phyloP scores from a whole-genome alignment of 176 grass and related monocot species.

The Juncus effusus region DNA sequence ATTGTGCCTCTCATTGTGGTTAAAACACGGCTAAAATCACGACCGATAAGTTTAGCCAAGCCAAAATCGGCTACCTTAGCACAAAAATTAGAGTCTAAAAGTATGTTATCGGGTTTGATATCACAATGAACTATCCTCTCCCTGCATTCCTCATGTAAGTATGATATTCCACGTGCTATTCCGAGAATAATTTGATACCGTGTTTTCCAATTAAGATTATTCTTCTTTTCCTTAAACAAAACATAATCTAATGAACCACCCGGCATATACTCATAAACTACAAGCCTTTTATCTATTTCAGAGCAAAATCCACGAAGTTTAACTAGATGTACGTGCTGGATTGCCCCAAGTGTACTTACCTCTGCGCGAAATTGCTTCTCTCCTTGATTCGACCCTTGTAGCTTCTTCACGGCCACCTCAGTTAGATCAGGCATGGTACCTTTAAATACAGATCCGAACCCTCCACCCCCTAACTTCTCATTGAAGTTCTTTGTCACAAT shows the following conservation, averaged over 20 bases:
- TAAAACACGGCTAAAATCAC: conserved; percentile 35
- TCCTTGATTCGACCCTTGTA: conserved; percentile 32
- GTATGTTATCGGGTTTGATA: conserved; percentile 26
- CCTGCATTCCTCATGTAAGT: conserved; percentile 23
- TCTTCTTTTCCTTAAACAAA: conserved; percentile 17
- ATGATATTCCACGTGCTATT: conserved; percentile 31
- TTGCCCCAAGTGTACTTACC: conserved; percentile 41
- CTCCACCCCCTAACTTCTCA: conserved; percentile 37
- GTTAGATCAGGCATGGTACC: conserved; percentile 9
- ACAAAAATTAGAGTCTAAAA: conserved; percentile 14
- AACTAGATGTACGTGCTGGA: conserved; percentile 52
- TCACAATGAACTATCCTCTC: not conserved
- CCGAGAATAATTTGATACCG: conserved; percentile 35
- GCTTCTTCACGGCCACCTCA: conserved; percentile 40
- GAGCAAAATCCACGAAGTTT: conserved; percentile 43
- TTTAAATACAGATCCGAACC: conserved; percentile 49
- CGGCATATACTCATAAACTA: conserved; percentile 34
- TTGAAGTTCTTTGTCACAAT: conserved; percentile 48
- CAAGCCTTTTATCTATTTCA: conserved; percentile 16
- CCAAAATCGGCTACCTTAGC: conserved; percentile 41
- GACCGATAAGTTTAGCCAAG: conserved; percentile 36
- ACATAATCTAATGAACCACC: conserved; percentile 33
- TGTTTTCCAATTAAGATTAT: conserved; percentile 27
- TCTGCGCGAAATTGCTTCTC: conserved; percentile 50
- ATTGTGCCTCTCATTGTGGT: conserved; percentile 21